Conservation (phyloP, 2,329 filamentous ascomycete genomes). For the Parastagonospora nodorum region DNA sequence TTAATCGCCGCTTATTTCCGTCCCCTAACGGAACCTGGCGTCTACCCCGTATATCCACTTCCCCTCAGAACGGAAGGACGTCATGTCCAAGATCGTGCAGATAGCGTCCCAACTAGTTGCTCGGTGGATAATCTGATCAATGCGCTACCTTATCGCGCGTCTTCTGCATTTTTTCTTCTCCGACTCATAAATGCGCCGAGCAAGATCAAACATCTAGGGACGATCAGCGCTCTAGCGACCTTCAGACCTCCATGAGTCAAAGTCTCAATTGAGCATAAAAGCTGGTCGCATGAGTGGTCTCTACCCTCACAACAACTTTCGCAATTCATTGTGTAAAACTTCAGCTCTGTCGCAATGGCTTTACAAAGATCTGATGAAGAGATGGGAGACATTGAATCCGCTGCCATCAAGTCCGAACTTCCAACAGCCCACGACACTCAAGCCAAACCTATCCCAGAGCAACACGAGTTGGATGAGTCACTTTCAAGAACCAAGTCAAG, state of each 20-base stretch:
- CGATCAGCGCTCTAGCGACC: no score
- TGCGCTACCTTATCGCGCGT: not conserved
- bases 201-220: no score
- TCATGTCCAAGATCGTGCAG: no score
- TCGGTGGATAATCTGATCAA: not conserved
- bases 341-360: not conserved
- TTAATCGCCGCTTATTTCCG: constrained; percentile 16
- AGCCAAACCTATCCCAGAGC: constrained; percentile 6
- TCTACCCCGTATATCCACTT: not conserved
- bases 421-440: constrained; percentile 4
- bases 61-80: not conserved
- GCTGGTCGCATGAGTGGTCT: no score
- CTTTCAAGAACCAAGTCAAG: constrained; percentile 19
- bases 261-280: no score
- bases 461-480: not conserved
- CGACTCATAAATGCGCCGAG: no score
- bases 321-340: no score
- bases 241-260: no score
- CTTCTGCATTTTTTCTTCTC: no score
- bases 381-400: not conserved
- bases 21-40: not conserved
- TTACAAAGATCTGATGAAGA: not conserved
- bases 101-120: not conserved
- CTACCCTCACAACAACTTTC: no score
- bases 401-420: constrained; percentile 7